Conservation (phyloP, 331 rosid genomes). For the Rosa hybrid region DNA sequence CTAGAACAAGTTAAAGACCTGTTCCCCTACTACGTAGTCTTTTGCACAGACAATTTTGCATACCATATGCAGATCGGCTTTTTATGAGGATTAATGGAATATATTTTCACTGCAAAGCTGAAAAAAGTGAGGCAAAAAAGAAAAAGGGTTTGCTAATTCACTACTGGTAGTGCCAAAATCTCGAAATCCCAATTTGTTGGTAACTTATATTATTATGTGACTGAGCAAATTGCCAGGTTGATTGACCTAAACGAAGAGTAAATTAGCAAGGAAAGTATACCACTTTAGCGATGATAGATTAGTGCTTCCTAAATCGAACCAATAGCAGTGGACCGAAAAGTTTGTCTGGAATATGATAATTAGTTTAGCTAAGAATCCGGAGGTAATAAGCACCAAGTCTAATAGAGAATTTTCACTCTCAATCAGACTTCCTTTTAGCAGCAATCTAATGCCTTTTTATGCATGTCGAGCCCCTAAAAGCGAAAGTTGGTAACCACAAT, state of each 20-base stretch:
- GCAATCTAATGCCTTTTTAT: conserved; percentile 27
- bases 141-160: not conserved
- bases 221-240: not conserved
- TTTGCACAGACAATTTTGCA: not conserved
- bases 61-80: conserved; percentile 6
- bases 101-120: conserved; percentile 16
- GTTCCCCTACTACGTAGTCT: not conserved
- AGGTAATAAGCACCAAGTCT: not conserved
- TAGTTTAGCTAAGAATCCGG: conserved; percentile 22
- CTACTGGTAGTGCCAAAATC: conserved; percentile 14
- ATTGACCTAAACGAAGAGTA: not conserved
- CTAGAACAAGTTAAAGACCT: not conserved
- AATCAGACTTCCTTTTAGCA: conserved; percentile 4
- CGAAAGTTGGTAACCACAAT: conserved; percentile 15
- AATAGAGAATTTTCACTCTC: not conserved
- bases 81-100: not conserved
- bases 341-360: conserved; percentile 18
- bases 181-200: conserved; percentile 17
- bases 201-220: not conserved
- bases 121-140: not conserved
- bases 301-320: conserved; percentile 17
- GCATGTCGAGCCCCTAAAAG: conserved; percentile 17
- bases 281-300: conserved; percentile 7
- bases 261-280: not conserved
- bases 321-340: conserved; percentile 5